Evolutionary conservation across 1,139 yeast genomes (phyloP), one percentile per base, ranked within the genome.

Genomic region (Yamadazyma diddensiae): DNA sequence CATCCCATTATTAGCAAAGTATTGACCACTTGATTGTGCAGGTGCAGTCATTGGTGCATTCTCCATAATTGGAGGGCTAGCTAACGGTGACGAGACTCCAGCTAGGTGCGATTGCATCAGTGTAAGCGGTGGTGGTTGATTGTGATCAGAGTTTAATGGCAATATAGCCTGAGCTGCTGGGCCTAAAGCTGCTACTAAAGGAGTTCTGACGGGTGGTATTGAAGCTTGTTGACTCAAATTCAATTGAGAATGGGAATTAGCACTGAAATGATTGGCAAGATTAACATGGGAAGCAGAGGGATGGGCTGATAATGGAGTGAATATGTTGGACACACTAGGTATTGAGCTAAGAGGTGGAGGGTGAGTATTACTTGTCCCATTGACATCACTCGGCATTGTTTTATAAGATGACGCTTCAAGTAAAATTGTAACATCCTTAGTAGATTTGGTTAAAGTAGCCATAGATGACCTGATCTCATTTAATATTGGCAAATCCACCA

Each of bases 371-470:
- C 34, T 29, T 8, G 52, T 31, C 2, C 51, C 55, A 8, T 53
- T 42, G 2, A 61, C 45, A 4, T 55, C 61, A 21, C 48, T 45
- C 1, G 68, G 47, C 51, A 67, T 60, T 4, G 65, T 42, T 38
- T 62, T 65, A 40, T 66, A 68, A 1, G 72, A 62, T 0, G 73
- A 65, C 5, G 63, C 62, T 50, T 88, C 96, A 29, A 88, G 60
- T 45, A 85, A 67, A 10, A 85, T 79, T 0, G 97, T 88, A 9
- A 90, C 85, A 48, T 90, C 97, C 50, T 90, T 90, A 2, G 96
- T 86, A 4, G 90, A 83, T 42, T 87, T 80, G 0, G 97, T 88
- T 37, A 90, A 64, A 21, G 79, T 76, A 0, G 95, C 86, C 62
- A 90, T 73, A 6, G 85, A 81, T 5, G 86, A 78, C 39, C 96